These are phyloP conservation scores for Saccharomyces pastorianus DNA, from an alignment of 1,139 yeast species.

Conservation along the genomic window DNA sequence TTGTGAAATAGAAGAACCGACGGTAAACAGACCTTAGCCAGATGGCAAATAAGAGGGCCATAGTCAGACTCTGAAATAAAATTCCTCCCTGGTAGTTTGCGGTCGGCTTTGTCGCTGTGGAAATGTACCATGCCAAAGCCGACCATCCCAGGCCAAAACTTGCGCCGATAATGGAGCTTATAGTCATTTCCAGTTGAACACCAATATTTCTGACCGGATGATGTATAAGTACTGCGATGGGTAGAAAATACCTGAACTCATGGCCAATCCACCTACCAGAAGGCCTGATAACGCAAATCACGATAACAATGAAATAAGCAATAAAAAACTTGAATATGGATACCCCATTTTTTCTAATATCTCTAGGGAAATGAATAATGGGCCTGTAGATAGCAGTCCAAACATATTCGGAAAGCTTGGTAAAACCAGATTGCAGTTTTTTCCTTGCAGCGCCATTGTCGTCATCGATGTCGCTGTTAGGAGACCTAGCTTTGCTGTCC, in stretches of 20 bases:
- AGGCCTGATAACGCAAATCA: slow-evolving; percentile 35
- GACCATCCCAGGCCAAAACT: slow-evolving; percentile 44
- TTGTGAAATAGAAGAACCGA: slow-evolving; percentile 35
- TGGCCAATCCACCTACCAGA: slow-evolving; percentile 39
- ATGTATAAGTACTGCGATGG: slow-evolving; percentile 37
- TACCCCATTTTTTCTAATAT: not conserved
- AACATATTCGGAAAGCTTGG: not conserved
- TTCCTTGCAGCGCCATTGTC: slow-evolving; percentile 2
- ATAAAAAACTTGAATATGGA: slow-evolving; percentile 34
- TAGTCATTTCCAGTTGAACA: slow-evolving; percentile 41
- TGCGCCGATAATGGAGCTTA: slow-evolving; percentile 37
- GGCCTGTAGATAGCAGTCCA: not conserved
- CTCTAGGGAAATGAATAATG: not conserved
- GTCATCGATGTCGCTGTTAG: not conserved
- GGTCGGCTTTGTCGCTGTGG: slow-evolving; percentile 36
- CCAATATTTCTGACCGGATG: slow-evolving; percentile 44
- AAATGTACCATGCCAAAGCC: slow-evolving; percentile 36
- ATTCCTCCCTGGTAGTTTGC: slow-evolving; percentile 41
- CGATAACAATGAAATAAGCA: slow-evolving; percentile 36
- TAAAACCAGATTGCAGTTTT: not conserved
- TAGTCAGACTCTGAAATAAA: slow-evolving; percentile 37
- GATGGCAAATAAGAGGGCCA: slow-evolving; percentile 34
- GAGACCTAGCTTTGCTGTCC: slow-evolving; percentile 9
- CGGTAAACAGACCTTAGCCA: slow-evolving; percentile 39
- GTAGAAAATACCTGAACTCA: slow-evolving; percentile 33